Evolutionary conservation across 2,329 filamentous ascomycete species (phyloP).

Genomic region (Acarospora socialis): DNA sequence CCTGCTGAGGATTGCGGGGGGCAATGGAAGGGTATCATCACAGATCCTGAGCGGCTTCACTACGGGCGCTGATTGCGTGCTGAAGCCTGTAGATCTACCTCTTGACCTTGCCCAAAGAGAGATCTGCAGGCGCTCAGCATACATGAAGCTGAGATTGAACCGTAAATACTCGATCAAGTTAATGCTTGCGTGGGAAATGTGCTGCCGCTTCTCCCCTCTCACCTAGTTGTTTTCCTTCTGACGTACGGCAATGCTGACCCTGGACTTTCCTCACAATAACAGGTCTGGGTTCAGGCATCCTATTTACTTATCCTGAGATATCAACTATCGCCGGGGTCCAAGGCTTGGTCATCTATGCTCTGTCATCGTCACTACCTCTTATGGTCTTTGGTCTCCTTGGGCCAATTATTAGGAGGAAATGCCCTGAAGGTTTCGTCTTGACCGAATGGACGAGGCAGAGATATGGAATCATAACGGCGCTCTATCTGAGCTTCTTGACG

Average conservation of each 20-base stretch:
- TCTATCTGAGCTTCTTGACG: slow-evolving; percentile 65
- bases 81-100: slow-evolving; percentile 38
- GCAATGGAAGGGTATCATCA: slow-evolving; percentile 1
- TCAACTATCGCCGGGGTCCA: slow-evolving; percentile 67
- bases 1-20: not conserved
- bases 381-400: slow-evolving; percentile 61
- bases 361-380: slow-evolving; percentile 57
- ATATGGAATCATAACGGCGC: slow-evolving; percentile 53
- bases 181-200: slow-evolving; percentile 98
- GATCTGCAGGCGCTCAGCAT: slow-evolving; percentile 16
- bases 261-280: slow-evolving; percentile 17
- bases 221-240: slow-evolving; percentile 20
- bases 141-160: slow-evolving; percentile 83
- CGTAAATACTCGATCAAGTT: slow-evolving; percentile 96
- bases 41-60: slow-evolving; percentile 46
- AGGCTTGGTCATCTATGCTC: slow-evolving; percentile 61
- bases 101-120: slow-evolving; percentile 17
- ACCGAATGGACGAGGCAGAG: slow-evolving; percentile 74
- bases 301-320: slow-evolving; percentile 71
- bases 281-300: slow-evolving; percentile 72
- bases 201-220: slow-evolving; percentile 55
- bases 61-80: slow-evolving; percentile 61
- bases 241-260: slow-evolving; percentile 29
- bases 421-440: slow-evolving; percentile 69
- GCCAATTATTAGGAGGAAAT: slow-evolving; percentile 64